Evolutionary conservation across 108 stramenopile species (phyloP), one percentile per base, ranked within the genome.

Genomic region (Aurantiochytrium sp.): DNA sequence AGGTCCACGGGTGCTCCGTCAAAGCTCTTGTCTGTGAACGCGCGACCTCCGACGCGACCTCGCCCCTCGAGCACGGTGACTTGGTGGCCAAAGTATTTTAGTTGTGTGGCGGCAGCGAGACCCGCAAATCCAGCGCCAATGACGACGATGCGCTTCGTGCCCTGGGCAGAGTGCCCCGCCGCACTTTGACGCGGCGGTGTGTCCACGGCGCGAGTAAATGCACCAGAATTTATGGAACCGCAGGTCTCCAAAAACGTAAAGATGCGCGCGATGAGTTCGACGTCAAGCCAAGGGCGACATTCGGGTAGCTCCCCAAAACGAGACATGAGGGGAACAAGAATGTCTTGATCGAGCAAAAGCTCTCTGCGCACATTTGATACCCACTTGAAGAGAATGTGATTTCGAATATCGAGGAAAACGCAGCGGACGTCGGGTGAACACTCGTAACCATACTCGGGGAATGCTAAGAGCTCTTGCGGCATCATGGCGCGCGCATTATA

Each of bases 401-500:
- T 83, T 12, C 76, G 76, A 23, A 83, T 83, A 53, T 83, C 76
- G 25, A 83, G 51, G 23, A 53, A 83, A 83, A 83, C 49, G 28
- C 49, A 83, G 16, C 76, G 45, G 0, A 47, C 51, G 23, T 83
- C 76, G 18, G 76, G 76, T 2, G 51, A 23, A 28, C 76, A 83
- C 6, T 83, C 51, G 28, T 83, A 83, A 4, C 76, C 76, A 35
- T 45, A 83, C 76, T 83, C 76, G 0, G 76, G 76, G 2, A 83
- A 83, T 12, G 76, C 76, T 1, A 83, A 45, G 19, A 83, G 76
- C 76, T 83, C 76, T 23, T 83, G 76, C 6, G 76, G 76, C 76
- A 83, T 83, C 76, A 83, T 83, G n/a, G 76, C 76, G 45, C 76
- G 76, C 12, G 76, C 76, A 23, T 83, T 83, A 4, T 53, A 83